Conservation (phyloP, 805 yeast species). For the Kluyveromyces nonfermentans region DNA sequence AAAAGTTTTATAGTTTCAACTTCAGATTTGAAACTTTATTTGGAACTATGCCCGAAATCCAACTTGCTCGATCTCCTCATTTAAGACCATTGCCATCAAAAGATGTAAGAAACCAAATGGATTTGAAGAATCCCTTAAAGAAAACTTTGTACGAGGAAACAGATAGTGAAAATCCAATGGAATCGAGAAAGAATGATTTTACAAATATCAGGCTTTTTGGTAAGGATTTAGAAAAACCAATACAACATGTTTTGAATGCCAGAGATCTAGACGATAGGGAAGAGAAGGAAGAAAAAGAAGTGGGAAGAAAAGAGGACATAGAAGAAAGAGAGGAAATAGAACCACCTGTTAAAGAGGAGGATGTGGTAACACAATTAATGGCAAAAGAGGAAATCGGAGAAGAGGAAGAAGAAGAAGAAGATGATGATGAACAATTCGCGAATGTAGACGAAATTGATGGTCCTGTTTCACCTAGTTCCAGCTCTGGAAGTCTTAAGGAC, state of each 20-base stretch:
- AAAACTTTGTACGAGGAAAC: not conserved
- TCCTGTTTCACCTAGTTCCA: constrained; percentile 18
- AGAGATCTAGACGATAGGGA: constrained; percentile 29
- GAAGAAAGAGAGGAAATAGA: not conserved
- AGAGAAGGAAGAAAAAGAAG: constrained; percentile 24
- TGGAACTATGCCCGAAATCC: constrained; percentile 7
- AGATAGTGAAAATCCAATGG: constrained; percentile 5
- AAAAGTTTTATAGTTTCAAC: not conserved
- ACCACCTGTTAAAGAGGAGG: constrained; percentile 1
- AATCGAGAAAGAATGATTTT: constrained; percentile 17
- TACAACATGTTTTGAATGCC: too few species aligned
- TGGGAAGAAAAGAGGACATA: not conserved
- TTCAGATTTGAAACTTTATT: not conserved
- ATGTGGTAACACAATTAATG: too few species aligned
- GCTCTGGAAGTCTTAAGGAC: constrained; percentile 7
- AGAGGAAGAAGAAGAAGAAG: constrained; percentile 18
- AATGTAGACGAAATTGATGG: constrained; percentile 32
- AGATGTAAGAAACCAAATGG: constrained; percentile 5
- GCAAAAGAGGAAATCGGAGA: too few species aligned
- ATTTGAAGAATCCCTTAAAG: not conserved
- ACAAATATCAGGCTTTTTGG: too few species aligned
- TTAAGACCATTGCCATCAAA: constrained; percentile 8
- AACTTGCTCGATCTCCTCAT: constrained; percentile 5
- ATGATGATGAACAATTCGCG: constrained; percentile 24
- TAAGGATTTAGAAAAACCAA: too few species aligned